These are phyloP conservation scores for Vaccinium darrowii DNA, from an alignment of 148 eudicot genomes.

Conservation along the genomic window DNA sequence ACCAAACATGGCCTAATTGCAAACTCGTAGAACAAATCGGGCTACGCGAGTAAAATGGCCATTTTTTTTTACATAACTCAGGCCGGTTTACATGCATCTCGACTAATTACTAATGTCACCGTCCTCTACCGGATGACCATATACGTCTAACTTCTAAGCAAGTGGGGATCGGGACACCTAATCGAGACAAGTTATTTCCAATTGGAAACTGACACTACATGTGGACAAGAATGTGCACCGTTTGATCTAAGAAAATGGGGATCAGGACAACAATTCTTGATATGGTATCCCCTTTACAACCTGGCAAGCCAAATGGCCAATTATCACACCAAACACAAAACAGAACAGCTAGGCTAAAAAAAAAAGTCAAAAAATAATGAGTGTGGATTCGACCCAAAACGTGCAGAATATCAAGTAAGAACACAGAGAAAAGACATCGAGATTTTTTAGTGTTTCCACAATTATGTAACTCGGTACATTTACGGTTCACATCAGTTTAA, in stretches of 20 bases:
- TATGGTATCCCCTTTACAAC: not conserved
- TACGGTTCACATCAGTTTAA: not conserved
- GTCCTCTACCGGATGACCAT: too few species aligned
- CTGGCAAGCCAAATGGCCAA: not conserved
- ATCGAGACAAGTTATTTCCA: not conserved
- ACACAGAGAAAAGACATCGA: not conserved
- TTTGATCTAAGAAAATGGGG: not conserved
- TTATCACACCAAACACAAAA: not conserved
- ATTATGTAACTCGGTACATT: not conserved
- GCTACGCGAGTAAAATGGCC: too few species aligned
- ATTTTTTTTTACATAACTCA: too few species aligned
- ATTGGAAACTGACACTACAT: not conserved
- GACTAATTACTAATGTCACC: too few species aligned
- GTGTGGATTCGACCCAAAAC: not conserved
- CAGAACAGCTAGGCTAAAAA: not conserved
- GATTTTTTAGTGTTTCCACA: not conserved
- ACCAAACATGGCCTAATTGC: too few species aligned
- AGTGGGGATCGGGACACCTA: not conserved
- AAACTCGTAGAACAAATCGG: too few species aligned
- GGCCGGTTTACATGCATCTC: too few species aligned
- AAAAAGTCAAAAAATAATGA: too few species aligned
- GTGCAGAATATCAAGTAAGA: not conserved
- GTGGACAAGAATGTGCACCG: not conserved
- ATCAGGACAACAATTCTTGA: not conserved
- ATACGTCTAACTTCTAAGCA: not conserved